Evolutionary conservation across 2,329 filamentous ascomycete species (phyloP).

Genomic region (Cytospora paraplurivora): DNA sequence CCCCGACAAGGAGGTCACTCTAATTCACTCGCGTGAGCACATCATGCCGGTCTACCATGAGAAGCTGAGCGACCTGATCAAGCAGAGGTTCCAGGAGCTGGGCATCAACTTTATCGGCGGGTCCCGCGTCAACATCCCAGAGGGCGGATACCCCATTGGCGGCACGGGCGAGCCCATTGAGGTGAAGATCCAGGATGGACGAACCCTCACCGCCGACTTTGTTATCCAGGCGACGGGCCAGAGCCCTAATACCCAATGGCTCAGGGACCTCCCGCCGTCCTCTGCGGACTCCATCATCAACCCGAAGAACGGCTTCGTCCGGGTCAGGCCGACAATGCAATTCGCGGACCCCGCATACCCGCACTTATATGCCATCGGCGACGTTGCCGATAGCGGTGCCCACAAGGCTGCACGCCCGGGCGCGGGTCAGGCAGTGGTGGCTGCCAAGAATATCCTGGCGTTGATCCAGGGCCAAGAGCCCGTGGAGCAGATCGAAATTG

Average conservation of each 20-base stretch:
- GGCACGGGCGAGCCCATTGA: slow-evolving; percentile 28
- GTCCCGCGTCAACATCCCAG: slow-evolving; percentile 35
- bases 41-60: slow-evolving; percentile 49
- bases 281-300: slow-evolving; percentile 33
- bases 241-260: slow-evolving; percentile 46
- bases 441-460: slow-evolving; percentile 48
- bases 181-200: slow-evolving; percentile 39
- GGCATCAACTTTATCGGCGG: slow-evolving; percentile 40
- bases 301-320: slow-evolving; percentile 40
- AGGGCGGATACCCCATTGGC: slow-evolving; percentile 32
- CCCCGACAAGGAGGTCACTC: slow-evolving; percentile 48
- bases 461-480: slow-evolving; percentile 41
- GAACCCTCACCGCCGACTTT: slow-evolving; percentile 42
- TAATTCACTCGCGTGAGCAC: slow-evolving; percentile 49
- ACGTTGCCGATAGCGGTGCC: slow-evolving; percentile 49
- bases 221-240: slow-evolving; percentile 53
- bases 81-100: slow-evolving; percentile 41
- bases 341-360: slow-evolving; percentile 40
- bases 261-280: slow-evolving; percentile 36
- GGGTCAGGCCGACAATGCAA: slow-evolving; percentile 50
- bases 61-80: slow-evolving; percentile 43
- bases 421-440: slow-evolving; percentile 46
- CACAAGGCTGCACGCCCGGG: slow-evolving; percentile 50
- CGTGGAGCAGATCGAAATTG: slow-evolving; percentile 36
- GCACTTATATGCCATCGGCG: slow-evolving; percentile 54